These are phyloP conservation scores for Suillus cothurnatus DNA, from an alignment of 768 basidiomycete genomes.

Conservation along the genomic window DNA sequence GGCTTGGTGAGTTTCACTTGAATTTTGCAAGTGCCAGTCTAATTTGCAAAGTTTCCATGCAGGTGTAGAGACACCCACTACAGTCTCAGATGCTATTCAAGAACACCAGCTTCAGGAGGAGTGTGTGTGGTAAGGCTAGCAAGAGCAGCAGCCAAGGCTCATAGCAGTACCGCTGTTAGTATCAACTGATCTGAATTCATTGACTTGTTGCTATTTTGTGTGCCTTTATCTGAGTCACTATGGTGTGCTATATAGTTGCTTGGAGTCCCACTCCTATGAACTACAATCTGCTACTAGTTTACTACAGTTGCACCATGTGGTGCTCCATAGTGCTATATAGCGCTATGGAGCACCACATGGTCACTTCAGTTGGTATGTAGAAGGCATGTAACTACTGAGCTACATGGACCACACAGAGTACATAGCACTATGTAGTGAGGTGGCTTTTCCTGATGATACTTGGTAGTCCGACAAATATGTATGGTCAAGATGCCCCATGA, in stretches of 20 bases:
- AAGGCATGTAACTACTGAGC: background rate
- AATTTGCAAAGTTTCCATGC: background rate
- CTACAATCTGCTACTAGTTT: background rate
- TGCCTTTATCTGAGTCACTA: background rate
- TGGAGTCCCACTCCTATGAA: background rate
- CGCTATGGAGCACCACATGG: background rate
- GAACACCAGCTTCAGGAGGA: background rate
- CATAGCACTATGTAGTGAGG: background rate
- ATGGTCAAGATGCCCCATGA: conserved; percentile 13
- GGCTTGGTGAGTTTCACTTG: background rate
- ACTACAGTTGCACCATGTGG: background rate
- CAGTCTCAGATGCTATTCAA: background rate
- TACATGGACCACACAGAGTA: background rate
- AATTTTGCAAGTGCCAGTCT: background rate
- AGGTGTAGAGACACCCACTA: background rate
- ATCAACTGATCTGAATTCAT: background rate
- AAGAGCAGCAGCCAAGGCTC: background rate
- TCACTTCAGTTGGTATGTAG: background rate
- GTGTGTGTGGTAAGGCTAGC: background rate
- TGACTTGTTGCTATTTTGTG: background rate
- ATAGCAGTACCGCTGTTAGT: background rate
- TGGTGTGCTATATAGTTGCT: background rate
- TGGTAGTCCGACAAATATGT: too few relatives aligned
- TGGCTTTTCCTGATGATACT: background rate
- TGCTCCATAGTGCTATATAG: background rate